Conservation (phyloP, 2,329 filamentous ascomycete genomes). For the Cryphonectria carpinicola region DNA sequence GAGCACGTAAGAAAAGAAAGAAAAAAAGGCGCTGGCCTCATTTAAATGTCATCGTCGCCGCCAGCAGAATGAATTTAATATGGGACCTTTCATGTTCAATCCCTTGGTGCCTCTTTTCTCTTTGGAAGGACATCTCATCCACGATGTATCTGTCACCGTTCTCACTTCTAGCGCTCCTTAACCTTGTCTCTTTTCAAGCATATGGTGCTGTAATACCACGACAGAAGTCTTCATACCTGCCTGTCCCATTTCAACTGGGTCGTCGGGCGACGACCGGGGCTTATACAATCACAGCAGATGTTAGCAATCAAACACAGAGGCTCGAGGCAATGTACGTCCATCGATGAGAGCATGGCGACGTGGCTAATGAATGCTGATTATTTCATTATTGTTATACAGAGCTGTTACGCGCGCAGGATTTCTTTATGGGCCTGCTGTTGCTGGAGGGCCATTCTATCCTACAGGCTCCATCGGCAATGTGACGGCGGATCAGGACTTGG, state of each 20-base stretch:
- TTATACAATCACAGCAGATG: neutral
- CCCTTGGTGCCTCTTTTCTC: neutral
- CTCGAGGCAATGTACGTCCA: neutral
- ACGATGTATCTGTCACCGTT: neutral
- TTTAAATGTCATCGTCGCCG: neutral
- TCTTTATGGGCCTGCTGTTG: conserved; percentile 26
- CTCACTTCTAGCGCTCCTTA: neutral
- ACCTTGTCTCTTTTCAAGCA: neutral
- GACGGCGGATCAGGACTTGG: conserved; percentile 26
- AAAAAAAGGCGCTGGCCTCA: neutral
- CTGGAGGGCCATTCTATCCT: conserved; percentile 30
- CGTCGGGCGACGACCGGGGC: neutral
- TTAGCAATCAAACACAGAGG: neutral
- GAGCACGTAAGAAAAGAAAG: neutral
- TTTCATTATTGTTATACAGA: neutral
- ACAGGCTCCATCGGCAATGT: conserved; percentile 22
- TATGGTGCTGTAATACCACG: neutral
- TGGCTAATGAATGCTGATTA: neutral
- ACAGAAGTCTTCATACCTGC: neutral
- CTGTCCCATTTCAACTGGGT: neutral
- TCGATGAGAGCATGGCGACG: neutral
- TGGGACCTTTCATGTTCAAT: neutral
- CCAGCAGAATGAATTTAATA: neutral
- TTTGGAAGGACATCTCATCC: neutral
- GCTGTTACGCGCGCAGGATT: conserved; percentile 13